Conservation (phyloP, 208 protist genomes). For the Kentomonas sorsogonicus region DNA sequence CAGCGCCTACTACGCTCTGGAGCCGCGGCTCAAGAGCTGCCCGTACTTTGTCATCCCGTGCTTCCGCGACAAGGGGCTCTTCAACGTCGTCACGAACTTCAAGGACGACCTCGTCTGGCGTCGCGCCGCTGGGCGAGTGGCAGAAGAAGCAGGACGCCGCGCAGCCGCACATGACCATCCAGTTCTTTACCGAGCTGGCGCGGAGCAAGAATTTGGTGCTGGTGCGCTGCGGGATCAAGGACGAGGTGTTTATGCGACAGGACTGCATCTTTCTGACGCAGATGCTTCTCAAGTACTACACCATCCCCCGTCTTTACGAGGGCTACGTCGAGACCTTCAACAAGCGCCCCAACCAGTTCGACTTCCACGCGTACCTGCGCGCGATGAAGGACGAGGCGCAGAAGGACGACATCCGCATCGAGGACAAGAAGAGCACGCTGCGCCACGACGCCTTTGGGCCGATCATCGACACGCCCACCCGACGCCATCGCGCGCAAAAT, state of each 20-base stretch:
- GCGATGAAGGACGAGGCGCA: slow-evolving; percentile 89
- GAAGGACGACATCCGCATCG: slow-evolving; percentile 77
- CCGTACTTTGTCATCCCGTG: slow-evolving; percentile 90
- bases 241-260: slow-evolving; percentile 81
- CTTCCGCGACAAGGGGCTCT: slow-evolving; percentile 88
- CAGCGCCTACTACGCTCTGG: slow-evolving; percentile 76
- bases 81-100: slow-evolving; percentile 91
- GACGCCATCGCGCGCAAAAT: slow-evolving; percentile 71
- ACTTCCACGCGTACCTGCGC: slow-evolving; percentile 84
- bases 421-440: slow-evolving; percentile 76
- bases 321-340: slow-evolving; percentile 89
- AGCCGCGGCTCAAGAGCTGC: slow-evolving; percentile 68
- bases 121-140: slow-evolving; percentile 85
- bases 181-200: slow-evolving; percentile 90
- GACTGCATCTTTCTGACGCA: slow-evolving; percentile 89
- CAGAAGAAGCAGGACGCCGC: slow-evolving; percentile 85
- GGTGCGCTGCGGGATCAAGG: slow-evolving; percentile 89
- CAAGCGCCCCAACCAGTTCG: slow-evolving; percentile 75
- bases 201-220: slow-evolving; percentile 81
- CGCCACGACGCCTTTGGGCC: slow-evolving; percentile 74
- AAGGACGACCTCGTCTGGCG: slow-evolving; percentile 78
- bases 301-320: slow-evolving; percentile 73
- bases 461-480: slow-evolving; percentile 78
- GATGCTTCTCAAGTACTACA: slow-evolving; percentile 91
- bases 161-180: slow-evolving; percentile 88